phyloP scores from a whole-genome alignment of 345 rosid genomes.

The Turnera subulata region DNA sequence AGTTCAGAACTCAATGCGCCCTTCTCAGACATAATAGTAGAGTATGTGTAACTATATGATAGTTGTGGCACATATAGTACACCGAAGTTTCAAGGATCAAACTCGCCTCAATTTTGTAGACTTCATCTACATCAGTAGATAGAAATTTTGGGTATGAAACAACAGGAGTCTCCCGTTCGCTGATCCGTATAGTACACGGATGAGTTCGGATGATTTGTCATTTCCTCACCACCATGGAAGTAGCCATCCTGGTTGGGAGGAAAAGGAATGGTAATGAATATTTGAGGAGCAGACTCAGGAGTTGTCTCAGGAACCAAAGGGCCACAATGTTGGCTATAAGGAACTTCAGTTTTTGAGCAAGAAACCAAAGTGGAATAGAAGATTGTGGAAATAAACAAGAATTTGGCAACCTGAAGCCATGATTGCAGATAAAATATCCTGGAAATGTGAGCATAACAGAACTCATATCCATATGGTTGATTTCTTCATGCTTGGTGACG shows the following conservation, averaged over 20 bases:
- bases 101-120: constrained; percentile 25
- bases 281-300: constrained; percentile 12
- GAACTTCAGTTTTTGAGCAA: constrained; percentile 5
- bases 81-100: constrained; percentile 8
- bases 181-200: background rate
- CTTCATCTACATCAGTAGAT: constrained; percentile 9
- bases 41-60: background rate
- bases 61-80: background rate
- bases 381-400: background rate
- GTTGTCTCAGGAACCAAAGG: constrained; percentile 21
- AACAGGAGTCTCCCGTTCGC: background rate
- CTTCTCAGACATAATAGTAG: background rate
- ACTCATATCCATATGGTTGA: constrained; percentile 6
- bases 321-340: constrained; percentile 30
- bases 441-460: background rate
- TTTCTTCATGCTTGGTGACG: no score
- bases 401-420: constrained; percentile 6
- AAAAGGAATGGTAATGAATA: constrained; percentile 21
- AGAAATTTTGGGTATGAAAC: constrained; percentile 17
- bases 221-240: constrained; percentile 24
- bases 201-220: background rate
- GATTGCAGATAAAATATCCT: no score
- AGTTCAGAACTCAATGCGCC: constrained; percentile 18
- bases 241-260: constrained; percentile 20
- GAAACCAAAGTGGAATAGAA: background rate